phyloP scores from a whole-genome alignment of 345 rosid genomes.

The Euphorbia peplus region DNA sequence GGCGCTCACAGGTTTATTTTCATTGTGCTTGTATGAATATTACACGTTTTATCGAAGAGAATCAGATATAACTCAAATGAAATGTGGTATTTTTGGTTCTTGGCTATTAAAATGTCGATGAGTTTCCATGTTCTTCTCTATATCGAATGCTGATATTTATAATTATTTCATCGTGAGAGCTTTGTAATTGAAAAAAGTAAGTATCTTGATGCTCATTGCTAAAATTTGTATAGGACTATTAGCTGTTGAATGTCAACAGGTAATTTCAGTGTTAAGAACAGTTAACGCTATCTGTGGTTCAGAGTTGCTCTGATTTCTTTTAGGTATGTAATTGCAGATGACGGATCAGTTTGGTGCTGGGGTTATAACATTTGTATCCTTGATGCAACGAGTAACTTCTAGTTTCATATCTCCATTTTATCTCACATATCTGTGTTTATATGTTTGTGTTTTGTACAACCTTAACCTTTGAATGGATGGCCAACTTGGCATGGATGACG shows the following conservation, averaged over 20 bases:
- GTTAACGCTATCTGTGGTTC: not conserved
- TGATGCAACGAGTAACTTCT: not conserved
- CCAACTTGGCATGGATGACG: slow-evolving; percentile 74
- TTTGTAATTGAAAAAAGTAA: too few relatives aligned
- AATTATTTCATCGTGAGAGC: too few relatives aligned
- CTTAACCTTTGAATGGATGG: slow-evolving; percentile 80
- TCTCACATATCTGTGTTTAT: slow-evolving; percentile 15
- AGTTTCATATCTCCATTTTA: not conserved
- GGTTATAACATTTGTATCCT: slow-evolving; percentile 95
- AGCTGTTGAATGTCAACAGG: not conserved
- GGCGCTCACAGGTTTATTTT: slow-evolving; percentile 62
- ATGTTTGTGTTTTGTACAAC: slow-evolving; percentile 17
- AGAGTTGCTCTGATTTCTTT: not conserved
- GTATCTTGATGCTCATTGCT: too few relatives aligned
- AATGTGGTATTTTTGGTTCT: too few relatives aligned
- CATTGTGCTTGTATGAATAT: not conserved
- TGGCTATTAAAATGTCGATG: too few relatives aligned
- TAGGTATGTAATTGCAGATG: slow-evolving; percentile 54
- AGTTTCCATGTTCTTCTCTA: too few relatives aligned
- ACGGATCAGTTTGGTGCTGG: slow-evolving; percentile 94
- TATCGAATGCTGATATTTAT: not conserved
- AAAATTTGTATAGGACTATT: not conserved
- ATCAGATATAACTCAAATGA: too few relatives aligned
- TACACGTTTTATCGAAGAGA: not conserved
- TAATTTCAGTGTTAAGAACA: not conserved